Conservation (phyloP, 1,284 basidiomycete genomes). For the Tilletia indica region DNA sequence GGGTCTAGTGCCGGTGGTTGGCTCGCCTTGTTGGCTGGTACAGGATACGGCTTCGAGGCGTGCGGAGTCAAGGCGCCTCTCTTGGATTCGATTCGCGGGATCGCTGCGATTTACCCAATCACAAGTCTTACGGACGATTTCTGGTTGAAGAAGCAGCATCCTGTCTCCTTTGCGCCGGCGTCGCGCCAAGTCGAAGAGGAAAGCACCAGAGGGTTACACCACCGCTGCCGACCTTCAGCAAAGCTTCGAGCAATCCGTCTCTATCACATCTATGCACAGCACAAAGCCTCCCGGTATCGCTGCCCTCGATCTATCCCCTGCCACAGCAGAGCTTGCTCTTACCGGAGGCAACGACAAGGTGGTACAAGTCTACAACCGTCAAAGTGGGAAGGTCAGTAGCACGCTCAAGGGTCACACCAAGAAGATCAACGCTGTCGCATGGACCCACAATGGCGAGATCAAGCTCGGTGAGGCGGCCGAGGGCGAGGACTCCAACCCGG, state of each 20-base stretch:
- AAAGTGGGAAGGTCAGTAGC: conserved; percentile 80
- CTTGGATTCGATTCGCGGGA: conserved; percentile 14
- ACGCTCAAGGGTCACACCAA: conserved; percentile 93
- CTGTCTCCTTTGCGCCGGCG: conserved; percentile 59
- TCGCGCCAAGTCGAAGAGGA: conserved; percentile 73
- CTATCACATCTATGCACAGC: conserved; percentile 85
- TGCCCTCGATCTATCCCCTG: conserved; percentile 73
- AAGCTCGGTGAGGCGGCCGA: conserved; percentile 65
- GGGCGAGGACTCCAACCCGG: conserved; percentile 33
- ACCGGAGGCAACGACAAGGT: conserved; percentile 96
- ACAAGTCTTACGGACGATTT: conserved; percentile 36
- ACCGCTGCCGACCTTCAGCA: conserved; percentile 70
- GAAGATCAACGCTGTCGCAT: too few species aligned
- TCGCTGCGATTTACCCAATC: conserved; percentile 46
- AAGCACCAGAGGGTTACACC: conserved; percentile 76
- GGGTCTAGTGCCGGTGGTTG: conserved; percentile 43
- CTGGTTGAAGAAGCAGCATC: conserved; percentile 38
- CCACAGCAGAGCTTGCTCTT: conserved; percentile 64
- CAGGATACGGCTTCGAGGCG: conserved; percentile 32
- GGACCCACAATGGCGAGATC: conserved; percentile 68
- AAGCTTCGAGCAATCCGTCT: conserved; percentile 68
- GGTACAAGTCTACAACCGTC: conserved; percentile 86
- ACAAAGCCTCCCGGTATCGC: conserved; percentile 84
- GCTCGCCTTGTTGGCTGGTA: conserved; percentile 34
- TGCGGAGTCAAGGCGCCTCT: conserved; percentile 25